These are phyloP conservation scores for Penicillium sp. DNA, from an alignment of 2,329 filamentous ascomycete species.

Conservation along the genomic window DNA sequence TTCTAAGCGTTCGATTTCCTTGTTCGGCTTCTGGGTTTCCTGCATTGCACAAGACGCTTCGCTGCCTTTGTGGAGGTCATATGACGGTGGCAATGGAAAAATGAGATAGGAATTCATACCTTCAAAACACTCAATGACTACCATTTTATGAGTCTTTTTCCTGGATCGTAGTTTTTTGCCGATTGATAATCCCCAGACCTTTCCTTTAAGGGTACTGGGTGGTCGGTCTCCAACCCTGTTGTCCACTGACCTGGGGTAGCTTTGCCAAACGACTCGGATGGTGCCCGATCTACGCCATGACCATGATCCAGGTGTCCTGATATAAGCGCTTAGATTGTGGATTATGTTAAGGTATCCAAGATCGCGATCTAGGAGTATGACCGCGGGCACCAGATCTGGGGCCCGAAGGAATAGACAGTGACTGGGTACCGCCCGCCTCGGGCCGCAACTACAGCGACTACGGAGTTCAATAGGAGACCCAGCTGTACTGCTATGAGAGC, in stretches of 20 bases:
- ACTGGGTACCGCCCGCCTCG: not conserved
- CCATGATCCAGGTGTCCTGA: not conserved
- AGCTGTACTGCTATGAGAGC: not conserved
- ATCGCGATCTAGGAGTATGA: not conserved
- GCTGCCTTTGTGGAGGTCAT: conserved; percentile 35
- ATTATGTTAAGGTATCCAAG: not conserved
- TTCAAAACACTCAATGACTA: conserved; percentile 38
- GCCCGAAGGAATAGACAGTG: not conserved
- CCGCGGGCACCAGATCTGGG: not conserved
- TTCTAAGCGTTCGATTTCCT: conserved; percentile 71
- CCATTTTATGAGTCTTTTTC: conserved; percentile 12
- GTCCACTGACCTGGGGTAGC: not conserved
- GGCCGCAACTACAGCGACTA: not conserved
- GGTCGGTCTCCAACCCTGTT: not conserved
- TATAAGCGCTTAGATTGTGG: not conserved
- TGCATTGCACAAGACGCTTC: conserved; percentile 38
- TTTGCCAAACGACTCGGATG: not conserved
- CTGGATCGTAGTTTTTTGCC: not conserved
- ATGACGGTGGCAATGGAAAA: conserved; percentile 43
- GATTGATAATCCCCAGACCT: not conserved
- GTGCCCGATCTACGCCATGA: not conserved
- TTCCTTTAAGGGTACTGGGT: no score
- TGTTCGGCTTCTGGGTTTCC: conserved; percentile 44
- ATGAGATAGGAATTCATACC: conserved; percentile 43
- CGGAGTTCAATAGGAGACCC: not conserved